phyloP scores from a whole-genome alignment of 1,284 basidiomycete species.

The Ustilago vetiveriae region DNA sequence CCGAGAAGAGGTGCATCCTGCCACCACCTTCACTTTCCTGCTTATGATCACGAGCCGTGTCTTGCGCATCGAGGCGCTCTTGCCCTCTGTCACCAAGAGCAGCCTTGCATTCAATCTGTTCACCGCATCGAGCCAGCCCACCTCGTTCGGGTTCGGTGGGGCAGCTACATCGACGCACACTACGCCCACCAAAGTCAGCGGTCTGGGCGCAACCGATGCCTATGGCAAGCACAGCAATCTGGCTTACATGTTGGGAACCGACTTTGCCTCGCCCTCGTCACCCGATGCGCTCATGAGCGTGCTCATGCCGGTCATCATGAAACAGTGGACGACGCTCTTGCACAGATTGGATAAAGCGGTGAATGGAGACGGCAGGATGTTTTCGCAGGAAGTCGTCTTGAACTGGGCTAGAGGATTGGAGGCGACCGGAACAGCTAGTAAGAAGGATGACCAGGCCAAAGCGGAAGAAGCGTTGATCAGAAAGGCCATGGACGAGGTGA shows the following conservation, averaged over 20 bases:
- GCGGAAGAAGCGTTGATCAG: slow-evolving; percentile 41
- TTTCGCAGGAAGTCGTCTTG: slow-evolving; percentile 56
- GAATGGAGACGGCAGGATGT: slow-evolving; percentile 62
- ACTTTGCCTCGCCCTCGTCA: slow-evolving; percentile 33
- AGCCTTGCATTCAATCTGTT: slow-evolving; percentile 46
- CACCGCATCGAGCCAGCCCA: slow-evolving; percentile 21
- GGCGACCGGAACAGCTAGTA: slow-evolving; percentile 5
- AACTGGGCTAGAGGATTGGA: slow-evolving; percentile 54
- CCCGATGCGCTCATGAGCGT: slow-evolving; percentile 57
- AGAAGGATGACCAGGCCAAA: slow-evolving; percentile 20
- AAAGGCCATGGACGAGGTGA: slow-evolving; percentile 48
- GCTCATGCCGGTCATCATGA: slow-evolving; percentile 54
- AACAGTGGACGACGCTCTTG: slow-evolving; percentile 58
- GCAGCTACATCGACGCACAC: background rate
- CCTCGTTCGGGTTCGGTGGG: slow-evolving; percentile 25
- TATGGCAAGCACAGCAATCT: slow-evolving; percentile 42
- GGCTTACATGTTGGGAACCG: slow-evolving; percentile 23
- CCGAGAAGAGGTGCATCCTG: slow-evolving; percentile 50
- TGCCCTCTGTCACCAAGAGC: slow-evolving; percentile 48
- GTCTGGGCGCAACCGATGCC: slow-evolving; percentile 3
- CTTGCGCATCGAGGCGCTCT: slow-evolving; percentile 47
- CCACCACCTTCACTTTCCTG: slow-evolving; percentile 58
- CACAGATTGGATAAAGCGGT: slow-evolving; percentile 50
- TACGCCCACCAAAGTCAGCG: slow-evolving; percentile 8
- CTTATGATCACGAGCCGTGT: slow-evolving; percentile 52